A percentile compares a stretch with the other conserved stretches of the same genome.
These are phyloP conservation scores for Termitomyces titanicus DNA, from an alignment of 768 basidiomycete species.

Conservation along the genomic window DNA sequence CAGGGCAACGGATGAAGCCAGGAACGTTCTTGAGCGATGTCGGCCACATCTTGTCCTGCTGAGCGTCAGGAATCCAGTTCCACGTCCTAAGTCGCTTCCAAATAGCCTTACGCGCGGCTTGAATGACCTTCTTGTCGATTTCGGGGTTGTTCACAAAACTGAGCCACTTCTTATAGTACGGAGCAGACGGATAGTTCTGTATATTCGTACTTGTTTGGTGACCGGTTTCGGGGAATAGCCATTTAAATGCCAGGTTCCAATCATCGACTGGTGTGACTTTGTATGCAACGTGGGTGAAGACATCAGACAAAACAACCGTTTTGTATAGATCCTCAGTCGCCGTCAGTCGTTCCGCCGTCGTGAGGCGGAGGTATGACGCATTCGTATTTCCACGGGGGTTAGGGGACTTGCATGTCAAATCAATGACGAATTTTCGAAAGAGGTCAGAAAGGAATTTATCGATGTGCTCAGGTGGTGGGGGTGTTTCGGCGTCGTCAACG, in stretches of 20 bases:
- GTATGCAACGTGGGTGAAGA: background rate
- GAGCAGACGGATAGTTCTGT: background rate
- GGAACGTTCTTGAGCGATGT: background rate
- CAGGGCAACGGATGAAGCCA: background rate
- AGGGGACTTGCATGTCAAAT: background rate
- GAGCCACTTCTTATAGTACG: background rate
- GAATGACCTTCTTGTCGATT: background rate
- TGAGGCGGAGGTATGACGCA: slow-evolving; percentile 3
- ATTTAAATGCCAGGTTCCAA: background rate
- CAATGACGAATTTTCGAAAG: background rate
- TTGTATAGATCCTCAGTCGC: background rate
- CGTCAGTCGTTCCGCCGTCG: background rate
- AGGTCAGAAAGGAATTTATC: background rate
- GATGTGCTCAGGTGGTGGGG: background rate
- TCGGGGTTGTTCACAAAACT: background rate
- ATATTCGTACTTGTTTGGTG: background rate
- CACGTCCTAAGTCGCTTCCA: background rate
- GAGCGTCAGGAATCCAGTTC: background rate
- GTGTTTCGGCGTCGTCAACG: background rate
- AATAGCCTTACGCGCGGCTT: background rate
- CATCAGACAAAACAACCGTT: background rate
- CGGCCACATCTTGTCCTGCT: background rate
- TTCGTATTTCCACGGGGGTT: slow-evolving; percentile 1
- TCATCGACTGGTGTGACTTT: background rate
- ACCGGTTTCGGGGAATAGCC: background rate